Percentiles rank a stretch among this genome's conserved stretches.
Evolutionary conservation across 2,329 filamentous ascomycete genomes (phyloP).

Genomic region (Cercospora citrullina): DNA sequence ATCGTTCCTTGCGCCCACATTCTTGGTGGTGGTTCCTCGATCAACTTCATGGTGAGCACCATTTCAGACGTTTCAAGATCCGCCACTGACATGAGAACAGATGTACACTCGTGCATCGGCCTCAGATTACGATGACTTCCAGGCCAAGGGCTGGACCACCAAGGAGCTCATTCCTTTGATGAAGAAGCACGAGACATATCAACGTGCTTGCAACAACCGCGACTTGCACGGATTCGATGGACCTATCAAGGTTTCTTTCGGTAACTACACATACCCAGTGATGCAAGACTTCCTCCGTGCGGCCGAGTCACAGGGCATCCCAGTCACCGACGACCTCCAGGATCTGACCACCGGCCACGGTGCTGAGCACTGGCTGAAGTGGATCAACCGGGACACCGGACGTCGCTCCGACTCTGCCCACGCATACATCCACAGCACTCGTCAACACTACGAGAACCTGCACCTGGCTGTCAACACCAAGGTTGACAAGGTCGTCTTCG

Average conservation of each 20-base stretch:
- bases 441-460: constrained; percentile 67
- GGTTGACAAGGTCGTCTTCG: constrained; percentile 73
- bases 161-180: constrained; percentile 74
- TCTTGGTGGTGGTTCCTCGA: constrained; percentile 63
- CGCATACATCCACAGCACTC: constrained; percentile 74
- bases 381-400: constrained; percentile 73
- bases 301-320: constrained; percentile 70
- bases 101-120: constrained; percentile 73
- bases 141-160: constrained; percentile 76
- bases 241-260: constrained; percentile 79
- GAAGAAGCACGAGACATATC: constrained; percentile 80
- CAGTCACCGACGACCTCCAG: constrained; percentile 70
- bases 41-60: constrained; percentile 69
- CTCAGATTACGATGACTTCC: constrained; percentile 76
- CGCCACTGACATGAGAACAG: constrained; percentile 38
- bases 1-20: constrained; percentile 75
- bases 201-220: constrained; percentile 54
- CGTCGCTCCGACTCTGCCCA: constrained; percentile 76
- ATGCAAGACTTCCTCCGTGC: constrained; percentile 71
- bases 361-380: constrained; percentile 81
- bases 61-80: neutral
- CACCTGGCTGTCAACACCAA: constrained; percentile 75
- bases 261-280: constrained; percentile 72
- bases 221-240: constrained; percentile 75
- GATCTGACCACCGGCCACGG: constrained; percentile 67